These are phyloP conservation scores for Trichosporon ovoides DNA, from an alignment of 1,284 basidiomycete species.

Conservation along the genomic window DNA sequence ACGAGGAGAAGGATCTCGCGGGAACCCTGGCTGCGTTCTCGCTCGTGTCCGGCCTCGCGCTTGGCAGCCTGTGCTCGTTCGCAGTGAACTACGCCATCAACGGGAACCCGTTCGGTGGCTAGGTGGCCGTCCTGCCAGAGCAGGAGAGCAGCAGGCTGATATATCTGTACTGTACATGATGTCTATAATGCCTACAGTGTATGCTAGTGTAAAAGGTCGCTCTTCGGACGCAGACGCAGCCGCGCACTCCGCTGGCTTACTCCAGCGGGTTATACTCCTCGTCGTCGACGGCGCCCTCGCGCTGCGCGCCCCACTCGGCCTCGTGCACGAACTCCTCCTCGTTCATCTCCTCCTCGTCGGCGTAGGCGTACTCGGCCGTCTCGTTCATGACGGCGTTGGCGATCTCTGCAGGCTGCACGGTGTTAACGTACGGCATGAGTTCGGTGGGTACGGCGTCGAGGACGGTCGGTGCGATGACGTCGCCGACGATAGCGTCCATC, in stretches of 20 bases:
- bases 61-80: conserved; percentile 73
- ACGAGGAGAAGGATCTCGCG: conserved; percentile 72
- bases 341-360: conserved; percentile 34
- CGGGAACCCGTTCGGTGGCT: conserved; percentile 24
- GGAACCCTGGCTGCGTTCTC: conserved; percentile 74
- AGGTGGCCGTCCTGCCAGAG: neutral
- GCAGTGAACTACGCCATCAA: conserved; percentile 53
- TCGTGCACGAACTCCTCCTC: conserved; percentile 44
- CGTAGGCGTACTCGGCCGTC: conserved; percentile 29
- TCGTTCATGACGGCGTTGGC: conserved; percentile 26
- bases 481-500: conserved; percentile 63
- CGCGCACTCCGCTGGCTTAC: neutral
- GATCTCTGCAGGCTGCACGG: conserved; percentile 17
- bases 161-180: conserved; percentile 15
- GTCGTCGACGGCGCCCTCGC: conserved; percentile 40
- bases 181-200: conserved; percentile 19
- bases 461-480: conserved; percentile 51
- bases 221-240: no score
- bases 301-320: conserved; percentile 40
- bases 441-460: conserved; percentile 22
- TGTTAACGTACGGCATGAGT: conserved; percentile 26
- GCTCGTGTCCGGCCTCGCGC: conserved; percentile 67
- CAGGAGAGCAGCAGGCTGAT: conserved; percentile 3
- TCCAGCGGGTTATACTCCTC: conserved; percentile 27
- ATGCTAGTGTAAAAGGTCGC: conserved; percentile 6